Conservation (phyloP, 441 rosid species). For the Melastoma candidum region DNA sequence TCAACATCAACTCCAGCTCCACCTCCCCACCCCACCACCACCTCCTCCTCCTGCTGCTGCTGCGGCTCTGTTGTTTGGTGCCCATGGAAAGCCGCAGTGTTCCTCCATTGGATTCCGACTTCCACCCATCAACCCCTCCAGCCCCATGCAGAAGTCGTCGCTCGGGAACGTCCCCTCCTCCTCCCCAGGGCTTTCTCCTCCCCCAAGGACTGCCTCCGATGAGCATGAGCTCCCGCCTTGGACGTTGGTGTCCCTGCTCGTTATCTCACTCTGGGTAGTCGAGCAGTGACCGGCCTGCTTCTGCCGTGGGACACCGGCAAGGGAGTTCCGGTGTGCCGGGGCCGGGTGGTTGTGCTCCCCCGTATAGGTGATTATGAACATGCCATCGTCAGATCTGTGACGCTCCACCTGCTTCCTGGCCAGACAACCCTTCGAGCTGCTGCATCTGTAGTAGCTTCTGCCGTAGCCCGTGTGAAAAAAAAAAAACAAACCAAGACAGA, state of each 20-base stretch:
- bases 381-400: conserved; percentile 5
- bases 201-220: too few relatives aligned
- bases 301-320: conserved; percentile 5
- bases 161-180: background rate
- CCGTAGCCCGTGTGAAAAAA: too few relatives aligned
- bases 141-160: conserved; percentile 7
- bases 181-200: too few relatives aligned
- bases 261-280: background rate
- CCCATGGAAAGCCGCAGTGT: conserved; percentile 2
- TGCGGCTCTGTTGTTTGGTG: background rate
- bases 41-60: background rate
- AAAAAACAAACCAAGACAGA: too few relatives aligned
- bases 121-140: conserved; percentile 4
- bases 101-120: background rate
- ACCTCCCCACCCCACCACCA: too few relatives aligned
- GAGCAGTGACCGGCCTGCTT: background rate
- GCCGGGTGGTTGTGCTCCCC: conserved; percentile 7
- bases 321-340: conserved; percentile 7
- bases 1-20: background rate
- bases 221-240: conserved; percentile 2
- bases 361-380: conserved; percentile 8
- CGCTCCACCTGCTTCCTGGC: conserved; percentile 10
- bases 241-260: conserved; percentile 2
- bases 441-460: background rate
- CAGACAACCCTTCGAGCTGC: conserved; percentile 10